A percentile compares a stretch with the other conserved stretches of the same genome.
These are phyloP conservation scores for Ustilago sp. DNA, from an alignment of 1,284 basidiomycete genomes.

Conservation along the genomic window DNA sequence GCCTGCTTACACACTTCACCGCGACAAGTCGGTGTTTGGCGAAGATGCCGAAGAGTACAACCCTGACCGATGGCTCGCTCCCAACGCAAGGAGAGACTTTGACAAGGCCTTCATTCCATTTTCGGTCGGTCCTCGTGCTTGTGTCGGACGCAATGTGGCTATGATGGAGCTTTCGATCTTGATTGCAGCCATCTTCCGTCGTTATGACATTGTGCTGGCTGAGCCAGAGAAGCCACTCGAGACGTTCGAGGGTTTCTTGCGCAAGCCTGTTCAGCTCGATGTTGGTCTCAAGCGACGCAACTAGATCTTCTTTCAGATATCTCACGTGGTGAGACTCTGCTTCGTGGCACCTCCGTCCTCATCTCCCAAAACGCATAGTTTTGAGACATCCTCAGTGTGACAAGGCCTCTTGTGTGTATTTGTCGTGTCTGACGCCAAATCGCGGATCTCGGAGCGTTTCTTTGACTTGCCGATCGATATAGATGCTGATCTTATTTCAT, in stretches of 20 bases:
- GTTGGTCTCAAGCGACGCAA: slow-evolving; percentile 52
- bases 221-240: slow-evolving; percentile 49
- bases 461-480: neutral
- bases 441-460: neutral
- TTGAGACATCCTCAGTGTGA: too few relatives aligned
- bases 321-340: neutral
- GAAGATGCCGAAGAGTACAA: slow-evolving; percentile 80
- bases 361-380: neutral
- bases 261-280: slow-evolving; percentile 54
- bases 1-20: slow-evolving; percentile 79
- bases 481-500: too few relatives aligned
- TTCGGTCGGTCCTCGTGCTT: slow-evolving; percentile 60
- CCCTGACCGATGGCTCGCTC: slow-evolving; percentile 81
- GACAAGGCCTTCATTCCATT: slow-evolving; percentile 65
- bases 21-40: slow-evolving; percentile 79
- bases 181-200: slow-evolving; percentile 54
- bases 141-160: slow-evolving; percentile 62
- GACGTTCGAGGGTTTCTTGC: slow-evolving; percentile 62
- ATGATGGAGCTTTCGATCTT: slow-evolving; percentile 58
- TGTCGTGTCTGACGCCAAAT: too few relatives aligned
- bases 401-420: too few relatives aligned
- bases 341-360: neutral
- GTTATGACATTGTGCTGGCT: slow-evolving; percentile 61
- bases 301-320: neutral
- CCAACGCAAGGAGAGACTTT: slow-evolving; percentile 56